Conservation (phyloP, 495 filamentous ascomycete species). For the Glarea lozoyensis region DNA sequence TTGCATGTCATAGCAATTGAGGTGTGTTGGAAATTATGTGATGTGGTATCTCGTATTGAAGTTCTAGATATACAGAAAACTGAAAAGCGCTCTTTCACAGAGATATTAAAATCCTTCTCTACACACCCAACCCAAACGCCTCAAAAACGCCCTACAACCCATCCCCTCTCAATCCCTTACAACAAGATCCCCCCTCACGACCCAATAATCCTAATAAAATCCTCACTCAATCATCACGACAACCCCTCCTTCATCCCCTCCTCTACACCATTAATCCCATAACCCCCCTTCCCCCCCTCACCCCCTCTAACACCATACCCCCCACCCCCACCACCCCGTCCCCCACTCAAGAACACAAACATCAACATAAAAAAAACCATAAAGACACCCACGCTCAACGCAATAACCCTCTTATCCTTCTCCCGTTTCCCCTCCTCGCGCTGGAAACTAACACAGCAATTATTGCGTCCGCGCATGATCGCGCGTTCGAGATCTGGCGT, state of each 20-base stretch:
- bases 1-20: too few relatives aligned
- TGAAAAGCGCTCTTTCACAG: too few relatives aligned
- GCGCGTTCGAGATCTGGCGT: constrained; percentile 1
- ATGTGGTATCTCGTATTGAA: too few relatives aligned
- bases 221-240: not conserved
- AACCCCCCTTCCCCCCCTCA: not conserved
- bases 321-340: not conserved
- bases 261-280: not conserved
- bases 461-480: not conserved
- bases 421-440: not conserved
- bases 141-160: not conserved
- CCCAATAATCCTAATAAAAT: not conserved
- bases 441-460: not conserved
- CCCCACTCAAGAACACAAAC: not conserved
- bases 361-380: not conserved
- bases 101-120: too few relatives aligned
- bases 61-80: too few relatives aligned
- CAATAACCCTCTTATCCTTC: not conserved
- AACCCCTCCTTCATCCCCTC: not conserved
- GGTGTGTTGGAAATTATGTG: too few relatives aligned
- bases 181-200: too few relatives aligned
- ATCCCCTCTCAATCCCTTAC: too few relatives aligned
- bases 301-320: not conserved
- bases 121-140: not conserved
- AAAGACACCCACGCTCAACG: not conserved